Base-by-base conservation (phyloP, 1,139 yeast species). In the Debaryomycetaceae sp. region DNA sequence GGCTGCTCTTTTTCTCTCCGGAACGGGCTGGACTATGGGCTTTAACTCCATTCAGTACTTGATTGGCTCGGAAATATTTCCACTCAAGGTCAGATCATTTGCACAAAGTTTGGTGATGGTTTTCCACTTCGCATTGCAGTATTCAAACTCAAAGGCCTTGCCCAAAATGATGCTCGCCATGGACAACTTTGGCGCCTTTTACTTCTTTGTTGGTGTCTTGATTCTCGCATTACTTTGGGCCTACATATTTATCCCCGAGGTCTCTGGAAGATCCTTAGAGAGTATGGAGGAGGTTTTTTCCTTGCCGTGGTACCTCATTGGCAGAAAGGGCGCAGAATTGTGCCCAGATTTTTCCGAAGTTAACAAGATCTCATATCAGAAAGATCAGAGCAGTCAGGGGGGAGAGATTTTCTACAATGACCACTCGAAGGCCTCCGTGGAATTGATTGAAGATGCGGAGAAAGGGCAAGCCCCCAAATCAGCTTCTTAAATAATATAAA, bases 11-110 rank as follows among this genome's bases (percentile, higher is more conserved):
- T 75, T 61, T 48, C 42, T 75, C 25, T 58, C 69, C 25, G 83
- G 82, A 35, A 53, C 64, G 8, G 82, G 80, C 21, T 77, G 83
- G 83, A 70, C 77, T 13, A 50, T 75, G 54, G 82, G 83, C 7
- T 77, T 72, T 63, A 76, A 77, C 53, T 58, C 74, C 4, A 57
- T 75, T 35, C 83, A 76, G 48, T 76, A 75, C 43, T 61, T 76
- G 40, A 53, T 76, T 41, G 77, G 76, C 31, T 63, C 80, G 4
- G 82, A 76, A 49, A 64, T 76, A 32, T 68, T 75, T 51, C 82
- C 83, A 16, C 56, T 75, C 43, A 61, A 68, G 37, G 63, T 71
- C 27, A 60, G 83, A 44, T 65, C 71, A 7, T 56, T 71, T 42
- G 81, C 78, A 16, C 73, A 71, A 37, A 65, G 78, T 1, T 40